These are phyloP conservation scores for Sphagnum contortum DNA, from an alignment of 225 moss, liverwort and hornwort species.

Conservation along the genomic window DNA sequence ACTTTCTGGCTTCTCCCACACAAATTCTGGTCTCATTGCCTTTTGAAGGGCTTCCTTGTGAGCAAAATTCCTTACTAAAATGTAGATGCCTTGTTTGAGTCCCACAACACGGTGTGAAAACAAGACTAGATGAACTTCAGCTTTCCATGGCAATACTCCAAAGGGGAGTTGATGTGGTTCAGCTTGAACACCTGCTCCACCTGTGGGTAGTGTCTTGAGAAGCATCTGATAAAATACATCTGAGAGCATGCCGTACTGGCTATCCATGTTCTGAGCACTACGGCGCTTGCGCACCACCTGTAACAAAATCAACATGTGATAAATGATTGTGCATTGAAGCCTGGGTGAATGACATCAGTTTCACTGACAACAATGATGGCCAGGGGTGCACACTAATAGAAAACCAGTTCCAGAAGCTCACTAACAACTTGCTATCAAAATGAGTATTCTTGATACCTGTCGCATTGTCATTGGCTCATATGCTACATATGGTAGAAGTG, in stretches of 20 bases:
- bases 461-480: conserved; percentile 57
- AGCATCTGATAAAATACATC: conserved; percentile 69
- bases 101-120: conserved; percentile 74
- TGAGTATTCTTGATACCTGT: conserved; percentile 16
- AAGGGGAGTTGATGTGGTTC: conserved; percentile 67
- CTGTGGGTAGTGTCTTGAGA: conserved; percentile 49
- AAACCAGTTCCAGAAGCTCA: too few species aligned
- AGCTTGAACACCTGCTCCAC: conserved; percentile 32
- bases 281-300: conserved; percentile 72
- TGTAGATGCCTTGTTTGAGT: conserved; percentile 52
- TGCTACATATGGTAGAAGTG: conserved; percentile 27
- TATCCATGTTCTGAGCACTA: conserved; percentile 78
- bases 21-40: conserved; percentile 41
- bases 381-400: too few species aligned
- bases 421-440: too few species aligned
- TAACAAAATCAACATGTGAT: too few species aligned
- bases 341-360: too few species aligned
- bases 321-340: too few species aligned
- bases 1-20: conserved; percentile 49
- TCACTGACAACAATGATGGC: too few species aligned
- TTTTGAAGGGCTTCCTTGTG: conserved; percentile 38
- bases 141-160: conserved; percentile 56
- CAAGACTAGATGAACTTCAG: conserved; percentile 64
- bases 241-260: conserved; percentile 43
- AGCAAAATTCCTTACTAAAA: conserved; percentile 52